Conservation (phyloP, 2,329 filamentous ascomycete species). For the Orbilia quercus region DNA sequence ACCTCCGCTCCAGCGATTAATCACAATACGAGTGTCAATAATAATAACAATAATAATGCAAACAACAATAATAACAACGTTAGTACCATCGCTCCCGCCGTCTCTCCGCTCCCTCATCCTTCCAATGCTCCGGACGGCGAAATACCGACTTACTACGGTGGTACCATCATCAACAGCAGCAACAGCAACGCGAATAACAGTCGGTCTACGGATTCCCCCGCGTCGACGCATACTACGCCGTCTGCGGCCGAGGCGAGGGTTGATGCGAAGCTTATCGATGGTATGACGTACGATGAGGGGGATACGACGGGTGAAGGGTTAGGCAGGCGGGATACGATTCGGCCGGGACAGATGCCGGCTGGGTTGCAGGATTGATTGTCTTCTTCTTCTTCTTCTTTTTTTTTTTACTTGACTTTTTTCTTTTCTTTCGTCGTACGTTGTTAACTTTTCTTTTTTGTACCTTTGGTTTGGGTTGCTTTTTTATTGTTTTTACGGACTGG, state of each 20-base stretch:
- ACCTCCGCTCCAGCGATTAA: neutral
- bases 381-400: too few relatives aligned
- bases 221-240: constrained; percentile 57
- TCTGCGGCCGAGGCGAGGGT: constrained; percentile 57
- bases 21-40: constrained; percentile 11
- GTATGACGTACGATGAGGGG: constrained; percentile 60
- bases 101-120: constrained; percentile 44
- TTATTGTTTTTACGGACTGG: neutral
- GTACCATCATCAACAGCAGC: constrained; percentile 15
- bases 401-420: constrained; percentile 2
- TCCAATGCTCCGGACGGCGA: constrained; percentile 47
- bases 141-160: constrained; percentile 37
- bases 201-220: constrained; percentile 52
- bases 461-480: neutral
- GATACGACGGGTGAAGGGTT: constrained; percentile 53
- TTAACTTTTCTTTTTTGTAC: neutral
- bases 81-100: constrained; percentile 53
- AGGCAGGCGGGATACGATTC: constrained; percentile 51
- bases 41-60: too few relatives aligned
- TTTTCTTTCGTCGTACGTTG: neutral
- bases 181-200: constrained; percentile 7
- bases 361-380: too few relatives aligned
- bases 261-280: constrained; percentile 59
- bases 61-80: constrained; percentile 40
- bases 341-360: constrained; percentile 48